Evolutionary conservation across 208 protist genomes (phyloP), one percentile per base, ranked within the genome.

Genomic region (Trypanosoma vivax): DNA sequence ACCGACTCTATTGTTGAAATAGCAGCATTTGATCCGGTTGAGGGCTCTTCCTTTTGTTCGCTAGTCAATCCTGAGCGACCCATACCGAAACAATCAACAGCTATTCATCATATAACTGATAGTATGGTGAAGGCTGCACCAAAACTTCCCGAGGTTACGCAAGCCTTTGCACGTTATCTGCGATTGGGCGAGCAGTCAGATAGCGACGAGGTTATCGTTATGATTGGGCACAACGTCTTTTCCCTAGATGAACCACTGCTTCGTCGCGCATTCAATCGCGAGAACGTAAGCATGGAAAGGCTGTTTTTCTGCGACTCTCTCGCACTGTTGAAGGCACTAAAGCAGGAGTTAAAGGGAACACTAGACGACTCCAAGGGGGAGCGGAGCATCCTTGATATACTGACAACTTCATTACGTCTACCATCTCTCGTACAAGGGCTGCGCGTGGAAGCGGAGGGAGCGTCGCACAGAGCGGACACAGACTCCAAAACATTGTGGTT

Each of bases 191-290:
- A 25, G 0, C 62, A 78, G 5, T 28, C 56, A 33, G 61, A 83
- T 41, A 40, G 60, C 5, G 27, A 83, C 25, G 88, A 92, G 52
- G 60, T 90, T 23, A 34, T 80, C 21, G 54, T 95, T 43, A 46
- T 95, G 6, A 59, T 95, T 31, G 83, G 81, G 0, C 88, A 95
- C 70, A 92, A 90, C 53, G 83, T 88, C 6, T 90, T 90, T 54
- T 40, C 65, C 3, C 34, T 95, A 14, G 88, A 95, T 45, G 82
- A 95, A 73, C 88, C 83, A 37, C 66, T 92, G 49, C 71, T 95
- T 49, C 76, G 80, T 6, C 76, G 77, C 10, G 78, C 81, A 13
- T 52, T 95, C 27, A 63, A 76, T 14, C 31, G 21, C 23, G 55
- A 81, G 50, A 45, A 52, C 0, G 43, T 63, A 16, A 47, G 59